Conservation (phyloP, 2,329 filamentous ascomycete genomes). For the Davidsoniella australis region DNA sequence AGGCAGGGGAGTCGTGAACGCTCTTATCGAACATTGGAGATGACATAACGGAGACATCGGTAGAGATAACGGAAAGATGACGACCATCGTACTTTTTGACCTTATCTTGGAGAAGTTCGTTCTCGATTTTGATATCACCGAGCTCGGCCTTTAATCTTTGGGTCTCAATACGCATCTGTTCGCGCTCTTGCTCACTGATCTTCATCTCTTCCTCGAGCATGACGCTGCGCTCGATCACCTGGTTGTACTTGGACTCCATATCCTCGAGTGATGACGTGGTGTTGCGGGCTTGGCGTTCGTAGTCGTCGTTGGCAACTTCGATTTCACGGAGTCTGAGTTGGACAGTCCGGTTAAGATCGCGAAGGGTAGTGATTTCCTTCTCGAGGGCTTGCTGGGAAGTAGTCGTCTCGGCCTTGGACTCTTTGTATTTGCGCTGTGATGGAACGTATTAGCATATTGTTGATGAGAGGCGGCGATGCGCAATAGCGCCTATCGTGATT, state of each 20-base stretch:
- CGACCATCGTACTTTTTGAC: conserved; percentile 52
- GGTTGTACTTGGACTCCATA: conserved; percentile 91
- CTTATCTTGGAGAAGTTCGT: conserved; percentile 88
- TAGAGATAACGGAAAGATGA: conserved; percentile 41
- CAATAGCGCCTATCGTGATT: neutral
- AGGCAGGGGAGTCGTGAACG: conserved; percentile 51
- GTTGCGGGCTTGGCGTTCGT: conserved; percentile 87
- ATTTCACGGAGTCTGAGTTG: conserved; percentile 80
- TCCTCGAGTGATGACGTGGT: conserved; percentile 93
- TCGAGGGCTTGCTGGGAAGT: conserved; percentile 71
- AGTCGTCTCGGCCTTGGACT: conserved; percentile 78
- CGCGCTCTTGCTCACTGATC: conserved; percentile 78
- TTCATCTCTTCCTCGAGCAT: conserved; percentile 93
- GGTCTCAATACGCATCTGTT: conserved; percentile 71
- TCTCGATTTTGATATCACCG: conserved; percentile 83
- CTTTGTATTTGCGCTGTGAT: conserved; percentile 80
- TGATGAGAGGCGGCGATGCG: neutral
- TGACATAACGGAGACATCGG: conserved; percentile 44
- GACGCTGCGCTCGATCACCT: conserved; percentile 78
- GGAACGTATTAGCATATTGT: conserved; percentile 5
- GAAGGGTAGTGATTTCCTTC: conserved; percentile 86
- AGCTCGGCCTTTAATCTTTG: conserved; percentile 83
- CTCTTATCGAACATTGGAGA: conserved; percentile 58
- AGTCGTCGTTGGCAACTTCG: conserved; percentile 96
- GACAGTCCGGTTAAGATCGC: conserved; percentile 66